Evolutionary conservation across 2,329 filamentous ascomycete genomes (phyloP), one percentile per base, ranked within the genome.

Genomic region (Fusarium albosuccineum): DNA sequence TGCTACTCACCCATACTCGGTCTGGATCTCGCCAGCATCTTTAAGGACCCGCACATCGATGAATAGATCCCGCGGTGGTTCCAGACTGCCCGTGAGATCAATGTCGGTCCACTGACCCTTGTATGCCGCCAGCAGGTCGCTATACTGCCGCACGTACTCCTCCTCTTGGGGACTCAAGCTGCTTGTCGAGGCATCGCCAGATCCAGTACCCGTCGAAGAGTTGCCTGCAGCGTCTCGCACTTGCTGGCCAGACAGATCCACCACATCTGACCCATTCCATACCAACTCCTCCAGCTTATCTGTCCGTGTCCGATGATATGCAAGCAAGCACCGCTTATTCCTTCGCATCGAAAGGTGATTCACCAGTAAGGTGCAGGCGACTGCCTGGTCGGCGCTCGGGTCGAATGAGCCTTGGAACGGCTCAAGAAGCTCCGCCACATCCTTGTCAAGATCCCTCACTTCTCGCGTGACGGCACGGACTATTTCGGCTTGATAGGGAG

Each of bases 71-170:
- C 89, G 89, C n/a, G 96, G 96, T 26, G 96, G 96, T 75, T 97
- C 94, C 75, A 99, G 82, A 74, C 92, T 96, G 33, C 96, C 96
- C 3, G 96, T 97, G 56, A 99, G 83, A 79, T 99, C 96, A 70
- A 99, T 92, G 77, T 99, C 96, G 17, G 95, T 98, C 95, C 95
- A 99, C 74, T 97, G 94, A 1, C 96, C 96, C 78, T 99, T 99
- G 80, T 97, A 97, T 2, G 94, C 93, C n/a, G 95, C 93, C 57
- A 99, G 82, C 69, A 99, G 83, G 74, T 99, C 94, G 68, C 91
- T 91, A 76, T 97, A 99, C 74, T 94, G 91, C 62, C 95, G 87
- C 59, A 97, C 92, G 75, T 97, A 99, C 73, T 98, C 96, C 78
- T 97, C 94, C 78, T 99, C 96, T 77, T 98, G 95, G 0, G 96